Percentiles rank a stretch among this genome's conserved stretches.
Evolutionary conservation across 2,329 filamentous ascomycete species (phyloP).

Genomic region (Colletotrichum graminicola): DNA sequence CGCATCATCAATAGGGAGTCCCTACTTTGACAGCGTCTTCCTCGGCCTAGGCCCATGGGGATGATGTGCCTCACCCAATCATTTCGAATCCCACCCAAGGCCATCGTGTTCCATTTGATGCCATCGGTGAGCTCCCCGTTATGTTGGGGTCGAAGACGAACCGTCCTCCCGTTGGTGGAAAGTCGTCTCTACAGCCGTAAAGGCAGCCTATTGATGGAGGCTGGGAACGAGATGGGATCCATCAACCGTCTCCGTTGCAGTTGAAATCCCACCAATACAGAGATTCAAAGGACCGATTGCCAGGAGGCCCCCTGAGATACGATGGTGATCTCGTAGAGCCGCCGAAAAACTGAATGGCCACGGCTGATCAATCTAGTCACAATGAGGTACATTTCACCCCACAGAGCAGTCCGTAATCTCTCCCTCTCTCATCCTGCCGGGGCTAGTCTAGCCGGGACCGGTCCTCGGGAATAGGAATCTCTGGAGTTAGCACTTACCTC

Average conservation of each 20-base stretch:
- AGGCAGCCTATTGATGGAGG: constrained; percentile 25
- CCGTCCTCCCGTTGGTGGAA: constrained; percentile 38
- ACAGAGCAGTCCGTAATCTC: not conserved
- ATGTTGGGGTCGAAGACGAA: constrained; percentile 22
- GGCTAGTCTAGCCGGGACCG: not conserved
- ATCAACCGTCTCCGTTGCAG: constrained; percentile 23
- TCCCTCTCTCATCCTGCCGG: constrained; percentile 1
- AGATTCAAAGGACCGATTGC: constrained; percentile 28
- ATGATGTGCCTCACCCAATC: no score
- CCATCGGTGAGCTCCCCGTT: constrained; percentile 3
- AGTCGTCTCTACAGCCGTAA: constrained; percentile 28
- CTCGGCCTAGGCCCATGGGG: not conserved
- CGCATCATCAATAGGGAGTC: constrained; percentile 7
- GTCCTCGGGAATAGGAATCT: not conserved
- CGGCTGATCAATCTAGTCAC: not conserved
- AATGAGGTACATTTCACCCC: not conserved
- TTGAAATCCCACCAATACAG: constrained; percentile 37
- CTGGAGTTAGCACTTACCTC: constrained; percentile 24
- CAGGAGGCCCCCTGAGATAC: constrained; percentile 11
- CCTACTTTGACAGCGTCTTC: constrained; percentile 3
- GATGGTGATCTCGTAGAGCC: constrained; percentile 1
- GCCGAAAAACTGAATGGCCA: not conserved
- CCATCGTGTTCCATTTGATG: not conserved
- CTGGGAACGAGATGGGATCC: constrained; percentile 23
- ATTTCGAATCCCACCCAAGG: not conserved